Percentiles rank a stretch among this genome's conserved stretches.
These are phyloP conservation scores for Mycena albidolilacea DNA, from an alignment of 768 basidiomycete genomes.

Conservation along the genomic window DNA sequence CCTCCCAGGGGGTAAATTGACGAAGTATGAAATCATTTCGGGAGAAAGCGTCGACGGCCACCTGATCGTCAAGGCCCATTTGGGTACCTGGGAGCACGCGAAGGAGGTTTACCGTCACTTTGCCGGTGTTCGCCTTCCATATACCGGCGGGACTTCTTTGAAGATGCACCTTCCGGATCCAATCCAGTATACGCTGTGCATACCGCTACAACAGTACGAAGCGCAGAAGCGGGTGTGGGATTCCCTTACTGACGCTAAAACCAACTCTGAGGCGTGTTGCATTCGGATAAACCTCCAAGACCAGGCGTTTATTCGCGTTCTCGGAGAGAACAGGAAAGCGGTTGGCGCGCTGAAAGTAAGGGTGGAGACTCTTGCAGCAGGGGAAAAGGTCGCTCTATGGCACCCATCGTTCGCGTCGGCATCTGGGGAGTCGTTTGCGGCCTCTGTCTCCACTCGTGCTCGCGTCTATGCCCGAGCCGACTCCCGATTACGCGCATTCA, in stretches of 20 bases:
- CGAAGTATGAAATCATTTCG: background rate
- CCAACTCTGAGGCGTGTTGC: conserved; percentile 1
- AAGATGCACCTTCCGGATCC: conserved; percentile 19
- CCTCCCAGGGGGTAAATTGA: background rate
- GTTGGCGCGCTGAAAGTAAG: conserved; percentile 11
- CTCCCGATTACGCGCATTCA: conserved; percentile 6
- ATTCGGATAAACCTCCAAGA: conserved; percentile 10
- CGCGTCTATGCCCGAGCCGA: background rate
- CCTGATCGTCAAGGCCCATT: conserved; percentile 6
- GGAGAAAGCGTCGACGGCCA: conserved; percentile 10
- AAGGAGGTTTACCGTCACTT: conserved; percentile 7
- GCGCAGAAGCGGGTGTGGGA: conserved; percentile 10
- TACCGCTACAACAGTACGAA: background rate
- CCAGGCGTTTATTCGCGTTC: background rate
- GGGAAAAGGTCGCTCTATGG: conserved; percentile 1
- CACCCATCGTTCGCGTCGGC: conserved; percentile 1
- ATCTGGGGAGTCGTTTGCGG: background rate
- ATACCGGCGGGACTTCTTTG: conserved; percentile 3
- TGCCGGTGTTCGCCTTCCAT: conserved; percentile 1
- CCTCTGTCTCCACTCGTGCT: conserved; percentile 7
- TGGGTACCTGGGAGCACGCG: conserved; percentile 4
- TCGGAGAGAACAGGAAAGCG: conserved; percentile 4
- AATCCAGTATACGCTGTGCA: conserved; percentile 2
- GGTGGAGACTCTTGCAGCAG: conserved; percentile 13
- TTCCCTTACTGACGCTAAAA: conserved; percentile 3